A percentile compares a stretch with the other conserved stretches of the same genome.
phyloP scores from a whole-genome alignment of 176 grass and related monocot genomes.

The Puya raimondii region DNA sequence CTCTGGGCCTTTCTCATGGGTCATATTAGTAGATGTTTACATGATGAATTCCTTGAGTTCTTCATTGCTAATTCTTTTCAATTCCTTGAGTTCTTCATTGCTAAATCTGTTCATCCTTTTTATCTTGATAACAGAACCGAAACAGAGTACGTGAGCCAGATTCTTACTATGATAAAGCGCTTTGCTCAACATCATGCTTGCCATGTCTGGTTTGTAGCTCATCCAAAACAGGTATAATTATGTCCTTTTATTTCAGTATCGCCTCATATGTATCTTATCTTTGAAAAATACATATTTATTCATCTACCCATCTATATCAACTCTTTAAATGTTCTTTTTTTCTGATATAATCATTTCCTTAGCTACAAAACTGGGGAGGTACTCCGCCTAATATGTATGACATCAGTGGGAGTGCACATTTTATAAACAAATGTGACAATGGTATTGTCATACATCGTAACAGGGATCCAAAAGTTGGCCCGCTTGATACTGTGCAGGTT shows the following conservation, averaged over 20 bases:
- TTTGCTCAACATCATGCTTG: conserved; percentile 96
- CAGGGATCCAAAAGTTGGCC: conserved; percentile 50
- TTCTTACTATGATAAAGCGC: conserved; percentile 81
- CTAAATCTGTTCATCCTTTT: background rate
- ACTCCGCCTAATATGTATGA: conserved; percentile 81
- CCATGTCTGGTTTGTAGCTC: conserved; percentile 99
- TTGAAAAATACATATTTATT: background rate
- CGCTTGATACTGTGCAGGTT: conserved; percentile 75
- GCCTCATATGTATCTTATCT: background rate
- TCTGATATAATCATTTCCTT: conserved; percentile 19
- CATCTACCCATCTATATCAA: background rate
- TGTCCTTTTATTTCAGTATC: background rate
- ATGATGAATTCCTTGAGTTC: background rate
- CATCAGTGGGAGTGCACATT: conserved; percentile 97
- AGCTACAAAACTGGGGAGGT: conserved; percentile 92
- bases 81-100: background rate
- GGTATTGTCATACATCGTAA: conserved; percentile 89
- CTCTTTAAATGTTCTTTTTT: conserved; percentile 7
- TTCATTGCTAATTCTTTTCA: background rate
- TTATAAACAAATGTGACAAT: conserved; percentile 99
- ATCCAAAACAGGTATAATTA: conserved; percentile 81
- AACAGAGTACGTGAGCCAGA: conserved; percentile 95
- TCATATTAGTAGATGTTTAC: background rate
- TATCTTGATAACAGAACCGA: conserved; percentile 54
- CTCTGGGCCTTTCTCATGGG: background rate